Conservation (phyloP, 2,329 filamentous ascomycete species). For the Penicillium sp. region DNA sequence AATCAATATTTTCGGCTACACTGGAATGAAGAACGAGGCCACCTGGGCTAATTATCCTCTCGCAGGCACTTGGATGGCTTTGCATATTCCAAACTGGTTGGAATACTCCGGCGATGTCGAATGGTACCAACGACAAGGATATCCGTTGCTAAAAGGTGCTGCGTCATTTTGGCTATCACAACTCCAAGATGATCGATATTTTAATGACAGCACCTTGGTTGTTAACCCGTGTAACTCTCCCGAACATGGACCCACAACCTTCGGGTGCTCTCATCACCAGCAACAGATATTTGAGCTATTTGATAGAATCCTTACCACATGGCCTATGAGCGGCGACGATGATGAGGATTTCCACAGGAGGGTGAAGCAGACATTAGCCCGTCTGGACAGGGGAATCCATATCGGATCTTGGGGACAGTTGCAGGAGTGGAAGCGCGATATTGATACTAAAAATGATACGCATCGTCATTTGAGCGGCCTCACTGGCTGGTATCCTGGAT, state of each 20-base stretch:
- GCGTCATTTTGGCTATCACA: constrained; percentile 62
- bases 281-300: constrained; percentile 45
- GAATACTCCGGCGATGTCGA: constrained; percentile 55
- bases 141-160: constrained; percentile 58
- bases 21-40: constrained; percentile 53
- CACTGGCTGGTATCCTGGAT: constrained; percentile 61
- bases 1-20: constrained; percentile 63
- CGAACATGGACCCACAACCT: constrained; percentile 56
- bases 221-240: constrained; percentile 64
- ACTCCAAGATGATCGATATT: constrained; percentile 56
- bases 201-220: constrained; percentile 57
- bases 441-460: constrained; percentile 48
- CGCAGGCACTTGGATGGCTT: constrained; percentile 62
- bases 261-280: constrained; percentile 32
- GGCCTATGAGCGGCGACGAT: constrained; percentile 38
- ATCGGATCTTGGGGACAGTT: constrained; percentile 50
- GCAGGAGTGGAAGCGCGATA: constrained; percentile 57
- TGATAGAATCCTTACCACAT: constrained; percentile 40
- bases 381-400: constrained; percentile 36
- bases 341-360: constrained; percentile 11
- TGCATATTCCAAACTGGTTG: constrained; percentile 62
- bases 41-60: constrained; percentile 45
- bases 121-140: constrained; percentile 54
- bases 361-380: constrained; percentile 9
- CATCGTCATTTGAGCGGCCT: constrained; percentile 62